Conservation (phyloP, 805 yeast genomes). For the Schwanniomyces polymorphus region DNA sequence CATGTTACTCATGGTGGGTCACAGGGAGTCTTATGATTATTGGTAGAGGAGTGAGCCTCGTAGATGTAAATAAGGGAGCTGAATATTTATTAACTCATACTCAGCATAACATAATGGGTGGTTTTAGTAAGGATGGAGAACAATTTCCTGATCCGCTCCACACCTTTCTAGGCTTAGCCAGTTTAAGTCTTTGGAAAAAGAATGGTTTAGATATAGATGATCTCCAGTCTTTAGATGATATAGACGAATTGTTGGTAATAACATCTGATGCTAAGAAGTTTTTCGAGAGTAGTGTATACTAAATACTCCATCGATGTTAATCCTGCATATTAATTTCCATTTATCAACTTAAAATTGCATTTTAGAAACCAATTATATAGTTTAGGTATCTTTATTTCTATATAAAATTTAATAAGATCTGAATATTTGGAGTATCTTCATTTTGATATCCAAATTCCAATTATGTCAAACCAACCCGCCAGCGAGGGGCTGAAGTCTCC, state of each 20-base stretch:
- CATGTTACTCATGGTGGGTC: slow-evolving; percentile 89
- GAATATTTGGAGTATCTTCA: neutral
- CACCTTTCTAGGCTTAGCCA: slow-evolving; percentile 58
- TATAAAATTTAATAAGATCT: neutral
- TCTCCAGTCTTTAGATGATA: slow-evolving; percentile 8
- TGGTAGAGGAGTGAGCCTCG: slow-evolving; percentile 19
- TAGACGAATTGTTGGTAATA: slow-evolving; percentile 30
- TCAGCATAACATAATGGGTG: slow-evolving; percentile 69
- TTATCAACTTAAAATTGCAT: neutral
- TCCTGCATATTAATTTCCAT: neutral
- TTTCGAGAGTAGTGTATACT: slow-evolving; percentile 2
- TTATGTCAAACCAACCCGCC: neutral
- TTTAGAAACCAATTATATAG: neutral
- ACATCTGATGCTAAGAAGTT: slow-evolving; percentile 13
- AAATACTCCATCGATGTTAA: neutral
- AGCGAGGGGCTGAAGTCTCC: slow-evolving; percentile 3
- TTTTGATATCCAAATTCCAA: neutral
- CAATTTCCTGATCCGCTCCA: slow-evolving; percentile 74
- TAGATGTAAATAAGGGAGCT: slow-evolving; percentile 34
- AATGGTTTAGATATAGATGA: slow-evolving; percentile 5
- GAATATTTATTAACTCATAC: slow-evolving; percentile 53
- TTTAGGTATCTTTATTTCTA: neutral
- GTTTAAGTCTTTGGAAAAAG: slow-evolving; percentile 17
- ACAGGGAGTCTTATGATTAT: slow-evolving; percentile 56
- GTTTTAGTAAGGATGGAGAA: slow-evolving; percentile 67